Evolutionary conservation across 495 filamentous ascomycete species (phyloP), one percentile per base, ranked within the genome.

Genomic region (Evernia prunastri): DNA sequence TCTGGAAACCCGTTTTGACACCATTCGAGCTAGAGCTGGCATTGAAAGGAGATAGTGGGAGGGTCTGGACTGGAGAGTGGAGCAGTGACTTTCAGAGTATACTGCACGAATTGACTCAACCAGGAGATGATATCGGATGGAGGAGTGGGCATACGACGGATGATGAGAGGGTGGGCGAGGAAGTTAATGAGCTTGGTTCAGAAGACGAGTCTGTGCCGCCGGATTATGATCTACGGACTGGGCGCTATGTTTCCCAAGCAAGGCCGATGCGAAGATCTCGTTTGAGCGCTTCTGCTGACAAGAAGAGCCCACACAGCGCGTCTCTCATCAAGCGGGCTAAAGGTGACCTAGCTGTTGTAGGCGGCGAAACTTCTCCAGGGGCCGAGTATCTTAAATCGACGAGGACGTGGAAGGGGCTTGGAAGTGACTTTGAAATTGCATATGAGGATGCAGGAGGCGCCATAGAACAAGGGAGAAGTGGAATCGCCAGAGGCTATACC

Each of bases 151-250:
- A 71, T 29, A 43, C 45, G 23, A 64, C 73, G 56, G 42, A 54
- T 17, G 58, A 65, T 12, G 67, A 59, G 10, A 69, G 59, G 12
- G 57, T 63, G 51, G 69, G 70, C 65, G 64, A 72, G 15, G 74
- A 72, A 27, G 77, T 73, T 12, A 12, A 15, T 27, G 79, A 81
- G 17, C 72, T 78, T 29, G 77, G 79, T 67, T 84, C 83, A 59
- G 85, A 88, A 72, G 78, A 80, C 59, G 86, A 87, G 63, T 87
- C 85, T 40, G 82, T 79, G 43, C 91, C 94, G 20, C 94, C 94
- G 25, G 92, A 96, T 67, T 97, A 93, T 69, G 92, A 99, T 74
- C 79, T 97, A 1, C 79, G 93, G 20, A 97, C 90, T 20, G 94
- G 94, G 20, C 84, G 85, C 67, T 89, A 96, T 71, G 84, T 97